A percentile compares a stretch with the other conserved stretches of the same genome.
Evolutionary conservation across 371 early-diverging fungal genomes (phyloP).

Genomic region (Rhizopus arrhizus): DNA sequence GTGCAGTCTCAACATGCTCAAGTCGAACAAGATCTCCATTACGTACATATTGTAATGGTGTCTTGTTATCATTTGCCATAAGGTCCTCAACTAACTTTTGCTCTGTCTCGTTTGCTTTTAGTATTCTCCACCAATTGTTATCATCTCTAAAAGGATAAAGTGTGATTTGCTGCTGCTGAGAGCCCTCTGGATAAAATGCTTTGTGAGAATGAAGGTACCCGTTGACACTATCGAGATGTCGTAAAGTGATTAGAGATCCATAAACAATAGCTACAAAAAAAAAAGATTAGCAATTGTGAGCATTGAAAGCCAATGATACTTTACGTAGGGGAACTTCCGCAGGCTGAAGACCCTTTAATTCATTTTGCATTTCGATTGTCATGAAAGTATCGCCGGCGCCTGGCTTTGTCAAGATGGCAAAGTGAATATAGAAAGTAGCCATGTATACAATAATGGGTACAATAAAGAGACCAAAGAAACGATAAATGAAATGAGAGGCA

Average conservation of each 20-base stretch:
- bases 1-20: conserved; percentile 56
- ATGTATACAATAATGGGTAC: conserved; percentile 86
- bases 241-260: conserved; percentile 75
- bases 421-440: conserved; percentile 87
- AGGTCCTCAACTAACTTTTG: conserved; percentile 7
- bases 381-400: conserved; percentile 95
- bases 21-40: conserved; percentile 62
- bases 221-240: conserved; percentile 73
- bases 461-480: conserved; percentile 76
- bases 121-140: conserved; percentile 87
- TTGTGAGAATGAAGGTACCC: conserved; percentile 91
- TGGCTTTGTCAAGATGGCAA: conserved; percentile 64
- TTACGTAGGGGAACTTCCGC: conserved; percentile 44
- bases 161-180: conserved; percentile 94
- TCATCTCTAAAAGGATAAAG: conserved; percentile 88
- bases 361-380: conserved; percentile 86
- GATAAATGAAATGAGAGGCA: conserved; percentile 63
- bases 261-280: conserved; percentile 69
- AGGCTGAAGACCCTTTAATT: conserved; percentile 74
- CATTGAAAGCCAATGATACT: not conserved
- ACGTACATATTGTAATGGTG: conserved; percentile 50
- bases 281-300: not conserved
- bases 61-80: conserved; percentile 45
- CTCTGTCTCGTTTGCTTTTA: conserved; percentile 43
- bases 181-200: conserved; percentile 80